These are phyloP conservation scores for Eucalyptus microcorys DNA, from an alignment of 345 rosid genomes.

Conservation along the genomic window DNA sequence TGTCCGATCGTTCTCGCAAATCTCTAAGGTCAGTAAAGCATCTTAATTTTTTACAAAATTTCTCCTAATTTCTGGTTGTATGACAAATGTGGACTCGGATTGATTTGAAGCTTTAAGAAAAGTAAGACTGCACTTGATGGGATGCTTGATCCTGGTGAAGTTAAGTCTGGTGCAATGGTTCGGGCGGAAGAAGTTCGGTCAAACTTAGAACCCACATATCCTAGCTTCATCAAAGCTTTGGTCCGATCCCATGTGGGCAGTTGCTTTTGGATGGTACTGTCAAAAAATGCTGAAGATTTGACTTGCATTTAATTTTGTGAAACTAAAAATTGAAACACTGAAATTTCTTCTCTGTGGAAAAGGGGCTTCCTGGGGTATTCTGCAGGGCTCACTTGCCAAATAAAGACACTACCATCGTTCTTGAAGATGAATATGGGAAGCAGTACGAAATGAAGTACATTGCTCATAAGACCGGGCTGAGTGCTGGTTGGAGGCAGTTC, in stretches of 20 bases:
- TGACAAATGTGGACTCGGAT: neutral
- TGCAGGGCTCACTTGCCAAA: slow-evolving; percentile 42
- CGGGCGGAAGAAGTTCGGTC: slow-evolving; percentile 53
- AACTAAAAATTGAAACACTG: neutral
- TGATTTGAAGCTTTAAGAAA: slow-evolving; percentile 22
- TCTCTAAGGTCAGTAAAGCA: slow-evolving; percentile 26
- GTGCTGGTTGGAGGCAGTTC: slow-evolving; percentile 94
- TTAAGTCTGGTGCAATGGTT: slow-evolving; percentile 32
- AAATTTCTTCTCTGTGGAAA: neutral
- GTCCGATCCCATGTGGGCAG: slow-evolving; percentile 61
- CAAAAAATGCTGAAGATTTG: neutral
- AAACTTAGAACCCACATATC: slow-evolving; percentile 38
- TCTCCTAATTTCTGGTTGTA: neutral
- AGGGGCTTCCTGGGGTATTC: slow-evolving; percentile 84
- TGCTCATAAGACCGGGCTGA: slow-evolving; percentile 62
- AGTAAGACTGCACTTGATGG: slow-evolving; percentile 2
- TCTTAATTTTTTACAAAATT: neutral
- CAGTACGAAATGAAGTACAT: slow-evolving; percentile 39
- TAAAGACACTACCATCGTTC: slow-evolving; percentile 28
- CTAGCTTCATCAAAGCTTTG: slow-evolving; percentile 48
- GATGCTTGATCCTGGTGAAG: neutral
- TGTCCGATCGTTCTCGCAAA: slow-evolving; percentile 15
- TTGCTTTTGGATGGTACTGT: slow-evolving; percentile 61
- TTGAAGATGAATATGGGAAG: slow-evolving; percentile 54
- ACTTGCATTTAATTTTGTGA: neutral